Evolutionary conservation across 1,284 basidiomycete species (phyloP).

Genomic region (Leucoagaricus sp.): DNA sequence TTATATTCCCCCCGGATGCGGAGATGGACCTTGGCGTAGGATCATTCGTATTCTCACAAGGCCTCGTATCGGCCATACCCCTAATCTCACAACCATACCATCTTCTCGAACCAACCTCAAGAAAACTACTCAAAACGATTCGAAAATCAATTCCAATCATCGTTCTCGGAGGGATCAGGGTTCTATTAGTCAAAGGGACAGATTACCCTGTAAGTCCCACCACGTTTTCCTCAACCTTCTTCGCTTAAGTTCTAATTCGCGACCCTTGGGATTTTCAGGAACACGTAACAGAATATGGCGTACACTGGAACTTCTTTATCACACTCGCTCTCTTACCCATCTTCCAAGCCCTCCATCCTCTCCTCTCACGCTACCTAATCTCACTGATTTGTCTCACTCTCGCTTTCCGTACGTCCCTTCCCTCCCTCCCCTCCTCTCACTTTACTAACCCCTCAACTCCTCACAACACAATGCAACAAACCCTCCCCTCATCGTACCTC

Average conservation of each 20-base stretch:
- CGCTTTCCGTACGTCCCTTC: conserved; percentile 52
- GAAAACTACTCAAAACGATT: conserved; percentile 52
- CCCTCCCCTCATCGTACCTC: conserved; percentile 63
- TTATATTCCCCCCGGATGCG: conserved; percentile 10
- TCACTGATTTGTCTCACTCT: conserved; percentile 67
- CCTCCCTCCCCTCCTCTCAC: neutral
- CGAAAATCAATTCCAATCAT: conserved; percentile 73
- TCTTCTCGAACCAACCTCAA: conserved; percentile 47
- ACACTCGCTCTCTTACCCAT: conserved; percentile 85
- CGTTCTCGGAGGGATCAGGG: conserved; percentile 74
- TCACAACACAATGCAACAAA: conserved; percentile 63
- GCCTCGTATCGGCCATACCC: conserved; percentile 83
- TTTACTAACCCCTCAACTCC: neutral
- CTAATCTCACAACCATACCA: conserved; percentile 62
- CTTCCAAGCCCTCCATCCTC: conserved; percentile 72
- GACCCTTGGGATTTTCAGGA: no score
- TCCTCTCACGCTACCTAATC: conserved; percentile 59
- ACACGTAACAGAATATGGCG: conserved; percentile 95
- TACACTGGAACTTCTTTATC: conserved; percentile 99
- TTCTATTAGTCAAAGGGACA: conserved; percentile 88
- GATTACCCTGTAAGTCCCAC: conserved; percentile 85
- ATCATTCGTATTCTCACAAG: conserved; percentile 94
- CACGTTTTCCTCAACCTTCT: neutral
- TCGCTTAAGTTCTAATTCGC: neutral
- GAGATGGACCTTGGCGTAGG: conserved; percentile 99